phyloP scores from a whole-genome alignment of 139 green algal genomes.

The Chlorella sp. region DNA sequence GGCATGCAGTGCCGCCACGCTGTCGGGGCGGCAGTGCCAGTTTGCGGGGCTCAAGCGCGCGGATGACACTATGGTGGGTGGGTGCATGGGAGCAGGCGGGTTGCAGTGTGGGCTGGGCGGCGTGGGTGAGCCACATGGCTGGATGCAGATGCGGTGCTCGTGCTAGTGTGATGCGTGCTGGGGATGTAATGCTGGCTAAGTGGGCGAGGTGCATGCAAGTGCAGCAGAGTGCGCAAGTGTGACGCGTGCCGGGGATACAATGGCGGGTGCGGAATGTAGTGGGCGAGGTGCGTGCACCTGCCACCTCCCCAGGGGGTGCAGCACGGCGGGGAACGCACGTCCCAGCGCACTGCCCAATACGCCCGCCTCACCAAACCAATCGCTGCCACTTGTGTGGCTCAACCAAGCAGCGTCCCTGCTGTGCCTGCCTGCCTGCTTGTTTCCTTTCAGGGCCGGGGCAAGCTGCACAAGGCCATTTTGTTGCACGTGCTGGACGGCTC shows the following conservation, averaged over 20 bases:
- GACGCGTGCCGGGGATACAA: not conserved
- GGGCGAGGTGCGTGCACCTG: too few relatives aligned
- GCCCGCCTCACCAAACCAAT: not conserved
- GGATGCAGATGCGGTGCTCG: too few relatives aligned
- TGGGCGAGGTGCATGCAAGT: too few relatives aligned
- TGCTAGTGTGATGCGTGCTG: not conserved
- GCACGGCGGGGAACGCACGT: too few relatives aligned
- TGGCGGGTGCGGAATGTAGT: not conserved
- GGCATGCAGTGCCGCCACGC: slow-evolving; percentile 4
- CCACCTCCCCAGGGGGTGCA: too few relatives aligned
- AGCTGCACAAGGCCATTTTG: slow-evolving; percentile 33
- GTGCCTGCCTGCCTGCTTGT: not conserved
- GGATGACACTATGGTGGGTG: slow-evolving; percentile 21
- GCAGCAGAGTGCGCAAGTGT: not conserved
- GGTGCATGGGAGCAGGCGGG: not conserved
- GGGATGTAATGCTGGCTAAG: not conserved
- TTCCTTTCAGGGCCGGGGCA: slow-evolving; percentile 29
- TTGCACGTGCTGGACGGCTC: slow-evolving; percentile 18
- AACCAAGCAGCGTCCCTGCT: not conserved
- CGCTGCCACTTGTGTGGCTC: not conserved
- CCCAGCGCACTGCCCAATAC: not conserved
- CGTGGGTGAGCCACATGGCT: not conserved
- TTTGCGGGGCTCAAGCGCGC: not conserved
- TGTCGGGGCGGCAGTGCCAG: slow-evolving; percentile 16
- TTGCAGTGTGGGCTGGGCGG: not conserved